A percentile compares a stretch with the other conserved stretches of the same genome.
Conservation (phyloP, 225 moss, liverwort and hornwort genomes). For the Sphagnum contortum region DNA sequence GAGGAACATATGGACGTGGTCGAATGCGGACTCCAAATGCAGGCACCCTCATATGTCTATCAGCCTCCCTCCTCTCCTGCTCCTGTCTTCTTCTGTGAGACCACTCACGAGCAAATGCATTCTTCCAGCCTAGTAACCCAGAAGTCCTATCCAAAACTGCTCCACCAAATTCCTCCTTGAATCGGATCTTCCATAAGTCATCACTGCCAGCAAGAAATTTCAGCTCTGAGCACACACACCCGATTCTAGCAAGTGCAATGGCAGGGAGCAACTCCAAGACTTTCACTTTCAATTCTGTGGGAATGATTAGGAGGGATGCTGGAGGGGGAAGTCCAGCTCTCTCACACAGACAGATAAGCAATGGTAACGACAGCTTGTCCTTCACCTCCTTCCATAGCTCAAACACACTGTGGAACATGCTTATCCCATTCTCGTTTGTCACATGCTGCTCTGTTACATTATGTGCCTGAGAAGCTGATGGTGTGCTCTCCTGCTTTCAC, state of each 20-base stretch:
- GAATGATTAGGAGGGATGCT: conserved; percentile 65
- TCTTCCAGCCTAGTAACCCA: conserved; percentile 76
- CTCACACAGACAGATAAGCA: conserved; percentile 78
- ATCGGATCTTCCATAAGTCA: conserved; percentile 74
- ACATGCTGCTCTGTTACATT: conserved; percentile 6
- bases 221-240: conserved; percentile 79
- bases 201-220: conserved; percentile 68
- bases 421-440: conserved; percentile 16
- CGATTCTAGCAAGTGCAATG: conserved; percentile 43
- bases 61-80: conserved; percentile 68
- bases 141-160: conserved; percentile 30
- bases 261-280: conserved; percentile 68
- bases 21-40: conserved; percentile 38
- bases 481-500: conserved; percentile 27
- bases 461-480: conserved; percentile 18
- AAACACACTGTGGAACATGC: conserved; percentile 57
- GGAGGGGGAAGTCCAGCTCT: conserved; percentile 84
- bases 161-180: conserved; percentile 55
- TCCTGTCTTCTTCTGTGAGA: conserved; percentile 57
- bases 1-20: conserved; percentile 41
- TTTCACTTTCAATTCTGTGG: conserved; percentile 79
- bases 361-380: conserved; percentile 78
- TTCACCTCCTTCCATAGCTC: conserved; percentile 95
- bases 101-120: conserved; percentile 61
- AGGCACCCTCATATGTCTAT: conserved; percentile 52